Base-by-base conservation (phyloP, 192 early-diverging fungal genomes). In the Borealophlyctis nickersoniae region DNA sequence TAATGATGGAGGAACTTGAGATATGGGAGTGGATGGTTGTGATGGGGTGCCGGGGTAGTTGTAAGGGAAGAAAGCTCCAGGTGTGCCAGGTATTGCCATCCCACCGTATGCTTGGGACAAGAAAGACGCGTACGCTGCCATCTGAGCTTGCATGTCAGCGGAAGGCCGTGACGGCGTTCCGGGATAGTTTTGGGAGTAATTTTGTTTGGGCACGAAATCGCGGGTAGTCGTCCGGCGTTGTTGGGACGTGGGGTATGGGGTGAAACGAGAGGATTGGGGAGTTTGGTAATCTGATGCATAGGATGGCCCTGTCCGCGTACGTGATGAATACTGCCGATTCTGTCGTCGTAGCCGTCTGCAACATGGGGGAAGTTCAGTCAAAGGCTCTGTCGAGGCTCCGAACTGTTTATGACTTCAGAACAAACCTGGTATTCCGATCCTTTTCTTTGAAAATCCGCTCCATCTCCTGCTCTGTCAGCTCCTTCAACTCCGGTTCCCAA, bases 401-500 rank as follows among this genome's bases (percentile, higher is more conserved):
- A 53, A 9, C 3, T 49, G 36, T 23, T 27, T 19, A 7, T 9
- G 13, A 1, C 22, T 23, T 31, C 31, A 63, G 51, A 49, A 49
- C 2, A 36, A 28, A 69, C 67, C 75, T 73, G 16, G 64, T 65
- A 48, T 56, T 53, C 7, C 73, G 67, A 26, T 77, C 72, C 49
- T 70, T 65, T 28, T 77, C 73, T 28, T 58, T 72, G 9, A n/a
- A 11, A n/a, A 77, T 62, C 54, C 58, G 26, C 19, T 66, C 73
- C 13, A 77, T 34, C 32, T 75, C 73, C 11, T 28, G 23, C 36
- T 76, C 66, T 48, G 48, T 63, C 49, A 77, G 36, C 57, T 67
- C 55, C 24, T 62, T 5, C 39, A 77, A 50, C 32, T 72, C 64
- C 14, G 69, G 69, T 32, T 76, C 73, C 73, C 72, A 77, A 16